A percentile compares a stretch with the other conserved stretches of the same genome.
Evolutionary conservation across 2,329 filamentous ascomycete species (phyloP).

Genomic region (Fusarium napiforme): DNA sequence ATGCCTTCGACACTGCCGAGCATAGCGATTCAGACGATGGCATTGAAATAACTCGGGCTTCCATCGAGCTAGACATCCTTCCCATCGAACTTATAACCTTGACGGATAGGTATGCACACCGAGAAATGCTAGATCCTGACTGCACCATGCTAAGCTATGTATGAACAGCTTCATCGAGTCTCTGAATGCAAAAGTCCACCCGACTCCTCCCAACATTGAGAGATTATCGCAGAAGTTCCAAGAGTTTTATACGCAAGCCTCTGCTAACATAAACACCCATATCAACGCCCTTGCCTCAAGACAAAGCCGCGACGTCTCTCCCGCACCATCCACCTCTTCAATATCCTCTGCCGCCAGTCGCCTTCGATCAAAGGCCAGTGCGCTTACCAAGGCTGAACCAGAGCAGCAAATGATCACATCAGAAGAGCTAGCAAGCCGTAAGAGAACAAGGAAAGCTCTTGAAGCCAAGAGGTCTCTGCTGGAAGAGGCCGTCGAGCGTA

Average conservation of each 20-base stretch:
- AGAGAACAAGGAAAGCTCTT: slow-evolving; percentile 79
- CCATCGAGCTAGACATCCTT: slow-evolving; percentile 85
- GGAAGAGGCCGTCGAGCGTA: slow-evolving; percentile 91
- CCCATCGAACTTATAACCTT: slow-evolving; percentile 93
- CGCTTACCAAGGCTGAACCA: slow-evolving; percentile 60
- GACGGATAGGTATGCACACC: slow-evolving; percentile 77
- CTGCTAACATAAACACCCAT: slow-evolving; percentile 86
- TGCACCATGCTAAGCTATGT: slow-evolving; percentile 24
- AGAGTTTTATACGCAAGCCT: slow-evolving; percentile 87
- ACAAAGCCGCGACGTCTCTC: slow-evolving; percentile 74
- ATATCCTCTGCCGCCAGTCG: slow-evolving; percentile 67
- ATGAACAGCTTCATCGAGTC: slow-evolving; percentile 84
- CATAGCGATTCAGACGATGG: slow-evolving; percentile 57
- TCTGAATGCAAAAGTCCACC: slow-evolving; percentile 85
- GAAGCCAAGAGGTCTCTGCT: slow-evolving; percentile 81
- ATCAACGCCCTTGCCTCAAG: slow-evolving; percentile 81
- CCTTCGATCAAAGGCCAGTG: slow-evolving; percentile 65
- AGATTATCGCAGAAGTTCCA: slow-evolving; percentile 89
- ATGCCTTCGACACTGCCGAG: slow-evolving; percentile 62
- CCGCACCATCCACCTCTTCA: slow-evolving; percentile 64
- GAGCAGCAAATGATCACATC: slow-evolving; percentile 91
- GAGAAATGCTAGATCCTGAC: background rate
- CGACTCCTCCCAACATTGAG: slow-evolving; percentile 84
- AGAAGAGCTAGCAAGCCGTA: slow-evolving; percentile 82
- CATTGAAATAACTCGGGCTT: slow-evolving; percentile 60